These are phyloP conservation scores for Talaromyces wortmannii DNA, from an alignment of 495 filamentous ascomycete genomes.

Conservation along the genomic window DNA sequence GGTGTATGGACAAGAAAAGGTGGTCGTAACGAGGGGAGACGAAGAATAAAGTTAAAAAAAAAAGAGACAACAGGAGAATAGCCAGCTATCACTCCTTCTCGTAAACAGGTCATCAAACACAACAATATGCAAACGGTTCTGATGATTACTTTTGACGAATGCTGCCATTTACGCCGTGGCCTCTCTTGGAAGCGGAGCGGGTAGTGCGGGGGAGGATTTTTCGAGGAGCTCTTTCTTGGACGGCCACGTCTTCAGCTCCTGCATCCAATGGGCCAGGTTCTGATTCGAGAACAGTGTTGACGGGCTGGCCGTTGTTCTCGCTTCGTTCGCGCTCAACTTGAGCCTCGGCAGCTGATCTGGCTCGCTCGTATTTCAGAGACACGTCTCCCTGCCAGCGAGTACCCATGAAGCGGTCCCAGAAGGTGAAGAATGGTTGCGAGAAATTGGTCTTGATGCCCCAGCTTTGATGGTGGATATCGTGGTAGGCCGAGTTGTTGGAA, in stretches of 20 bases:
- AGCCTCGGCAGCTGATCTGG: conserved; percentile 33
- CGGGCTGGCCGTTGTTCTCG: conserved; percentile 1
- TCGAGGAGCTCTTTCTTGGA: conserved; percentile 1
- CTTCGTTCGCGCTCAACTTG: conserved; percentile 18
- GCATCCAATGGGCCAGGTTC: conserved; percentile 4
- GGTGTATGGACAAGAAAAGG: not conserved
- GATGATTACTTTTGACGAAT: conserved; percentile 4
- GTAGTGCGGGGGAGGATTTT: conserved; percentile 4
- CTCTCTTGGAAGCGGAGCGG: not conserved
- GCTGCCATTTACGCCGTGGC: conserved; percentile 4
- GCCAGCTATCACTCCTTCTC: not conserved
- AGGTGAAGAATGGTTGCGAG: conserved; percentile 45
- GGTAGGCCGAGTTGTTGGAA: conserved; percentile 89
- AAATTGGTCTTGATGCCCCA: conserved; percentile 83
- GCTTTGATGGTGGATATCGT: conserved; percentile 97
- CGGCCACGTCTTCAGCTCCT: not conserved
- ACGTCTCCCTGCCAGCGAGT: conserved; percentile 42
- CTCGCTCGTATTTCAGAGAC: conserved; percentile 37
- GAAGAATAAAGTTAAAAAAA: not conserved
- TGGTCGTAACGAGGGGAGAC: not conserved
- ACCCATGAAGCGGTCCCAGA: conserved; percentile 42
- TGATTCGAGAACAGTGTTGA: not conserved
- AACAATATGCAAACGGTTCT: not conserved
- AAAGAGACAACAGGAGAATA: not conserved
- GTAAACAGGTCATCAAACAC: not conserved